A percentile compares a stretch with the other conserved stretches of the same genome.
Conservation (phyloP, 129 eudicot species). For the Flaveria robusta region DNA sequence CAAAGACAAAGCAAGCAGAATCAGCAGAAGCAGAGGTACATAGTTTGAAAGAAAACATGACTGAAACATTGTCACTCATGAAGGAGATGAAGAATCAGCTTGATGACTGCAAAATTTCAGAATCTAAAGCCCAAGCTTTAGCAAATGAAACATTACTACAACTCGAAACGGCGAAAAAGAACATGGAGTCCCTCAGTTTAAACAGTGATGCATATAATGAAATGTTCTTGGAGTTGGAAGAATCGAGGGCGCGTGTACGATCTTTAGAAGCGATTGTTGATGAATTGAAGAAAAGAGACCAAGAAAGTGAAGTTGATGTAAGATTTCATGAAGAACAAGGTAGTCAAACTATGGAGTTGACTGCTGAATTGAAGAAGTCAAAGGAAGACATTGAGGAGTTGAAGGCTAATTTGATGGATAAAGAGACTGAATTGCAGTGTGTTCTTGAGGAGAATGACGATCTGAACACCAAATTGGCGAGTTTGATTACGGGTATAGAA, state of each 20-base stretch:
- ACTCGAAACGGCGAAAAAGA: conserved; percentile 69
- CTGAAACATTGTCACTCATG: conserved; percentile 47
- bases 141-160: conserved; percentile 68
- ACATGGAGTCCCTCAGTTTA: conserved; percentile 51
- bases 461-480: conserved; percentile 44
- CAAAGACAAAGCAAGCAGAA: conserved; percentile 48
- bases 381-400: conserved; percentile 59
- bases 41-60: conserved; percentile 57
- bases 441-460: conserved; percentile 76
- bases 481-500: conserved; percentile 28
- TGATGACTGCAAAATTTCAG: conserved; percentile 58
- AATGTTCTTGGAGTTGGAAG: conserved; percentile 62
- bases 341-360: conserved; percentile 47
- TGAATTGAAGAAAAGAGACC: conserved; percentile 37
- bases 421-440: conserved; percentile 84
- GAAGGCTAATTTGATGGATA: conserved; percentile 82
- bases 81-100: conserved; percentile 74
- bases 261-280: conserved; percentile 61
- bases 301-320: conserved; percentile 28
- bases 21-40: conserved; percentile 47
- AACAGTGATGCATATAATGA: conserved; percentile 49
- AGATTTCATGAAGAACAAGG: conserved; percentile 55
- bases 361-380: conserved; percentile 49
- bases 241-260: conserved; percentile 60
- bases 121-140: conserved; percentile 60